These are phyloP conservation scores for Aspergillus flavus DNA, from an alignment of 2,329 filamentous ascomycete genomes.

Conservation along the genomic window DNA sequence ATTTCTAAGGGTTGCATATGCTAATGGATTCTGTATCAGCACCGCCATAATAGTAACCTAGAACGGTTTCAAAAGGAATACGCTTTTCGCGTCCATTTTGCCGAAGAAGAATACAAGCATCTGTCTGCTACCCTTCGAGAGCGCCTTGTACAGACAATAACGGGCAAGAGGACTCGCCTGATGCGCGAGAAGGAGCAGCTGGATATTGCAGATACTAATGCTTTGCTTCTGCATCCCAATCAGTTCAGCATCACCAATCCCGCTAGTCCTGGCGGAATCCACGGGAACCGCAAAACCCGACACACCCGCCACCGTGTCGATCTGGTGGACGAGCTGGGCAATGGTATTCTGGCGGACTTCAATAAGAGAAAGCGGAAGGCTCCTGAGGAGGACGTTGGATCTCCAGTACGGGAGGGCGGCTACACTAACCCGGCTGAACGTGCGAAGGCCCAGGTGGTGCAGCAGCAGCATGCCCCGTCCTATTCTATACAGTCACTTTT, in stretches of 20 bases:
- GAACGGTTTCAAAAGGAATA: conserved; percentile 60
- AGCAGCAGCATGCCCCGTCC: conserved; percentile 60
- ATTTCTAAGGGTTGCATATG: background rate
- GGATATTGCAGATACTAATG: conserved; percentile 67
- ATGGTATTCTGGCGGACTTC: conserved; percentile 50
- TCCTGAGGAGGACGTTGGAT: conserved; percentile 60
- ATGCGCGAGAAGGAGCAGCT: conserved; percentile 68
- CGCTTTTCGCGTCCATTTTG: conserved; percentile 62
- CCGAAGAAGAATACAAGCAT: conserved; percentile 63
- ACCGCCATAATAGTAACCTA: conserved; percentile 59
- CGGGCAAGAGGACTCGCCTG: conserved; percentile 59
- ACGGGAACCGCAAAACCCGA: conserved; percentile 64
- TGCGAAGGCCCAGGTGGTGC: conserved; percentile 54
- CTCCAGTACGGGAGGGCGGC: conserved; percentile 55
- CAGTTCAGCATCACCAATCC: conserved; percentile 68
- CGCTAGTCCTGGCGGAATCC: conserved; percentile 62
- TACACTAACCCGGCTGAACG: conserved; percentile 54
- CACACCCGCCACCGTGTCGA: conserved; percentile 62
- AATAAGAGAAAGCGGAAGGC: conserved; percentile 63
- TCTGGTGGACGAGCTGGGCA: conserved; percentile 55
- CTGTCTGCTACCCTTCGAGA: conserved; percentile 63
- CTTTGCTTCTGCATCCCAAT: conserved; percentile 65
- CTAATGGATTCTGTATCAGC: conserved; percentile 42
- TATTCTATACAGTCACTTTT: conserved; percentile 68
- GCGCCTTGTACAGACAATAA: conserved; percentile 60